These are phyloP conservation scores for Tripidium arundinaceum DNA, from an alignment of 202 grass and related monocot genomes.

Conservation along the genomic window DNA sequence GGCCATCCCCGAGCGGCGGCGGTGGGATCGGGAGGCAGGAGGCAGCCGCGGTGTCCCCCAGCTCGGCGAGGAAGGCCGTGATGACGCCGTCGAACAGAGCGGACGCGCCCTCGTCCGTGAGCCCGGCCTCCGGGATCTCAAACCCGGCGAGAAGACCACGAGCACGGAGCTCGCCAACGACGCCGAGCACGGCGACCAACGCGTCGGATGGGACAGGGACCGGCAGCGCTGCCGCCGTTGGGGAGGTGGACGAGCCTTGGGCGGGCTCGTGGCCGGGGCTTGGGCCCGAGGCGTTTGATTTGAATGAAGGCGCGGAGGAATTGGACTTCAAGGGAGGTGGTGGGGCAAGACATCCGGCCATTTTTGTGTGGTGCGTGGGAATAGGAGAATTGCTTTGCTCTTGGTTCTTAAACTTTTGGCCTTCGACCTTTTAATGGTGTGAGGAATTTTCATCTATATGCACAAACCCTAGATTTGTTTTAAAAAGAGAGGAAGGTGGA, in stretches of 20 bases:
- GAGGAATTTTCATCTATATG: background rate
- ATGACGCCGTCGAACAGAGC: conserved; percentile 31
- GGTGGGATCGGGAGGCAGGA: background rate
- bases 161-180: conserved; percentile 24
- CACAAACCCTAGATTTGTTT: background rate
- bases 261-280: background rate
- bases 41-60: background rate
- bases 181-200: conserved; percentile 4
- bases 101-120: background rate
- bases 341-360: conserved; percentile 16
- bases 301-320: conserved; percentile 30
- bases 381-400: background rate
- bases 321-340: background rate
- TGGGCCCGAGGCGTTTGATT: conserved; percentile 15
- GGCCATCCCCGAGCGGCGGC: conserved; percentile 19
- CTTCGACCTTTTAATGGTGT: background rate
- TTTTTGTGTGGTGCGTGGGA: background rate
- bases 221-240: background rate
- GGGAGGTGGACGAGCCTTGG: background rate
- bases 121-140: background rate
- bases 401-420: too few species aligned
- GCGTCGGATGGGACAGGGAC: background rate
- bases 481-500: background rate
- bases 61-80: conserved; percentile 26
- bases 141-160: conserved; percentile 18